Evolutionary conservation across 306 rosid species (phyloP), one percentile per base, ranked within the genome.

Genomic region (Luffa aegyptiaca): DNA sequence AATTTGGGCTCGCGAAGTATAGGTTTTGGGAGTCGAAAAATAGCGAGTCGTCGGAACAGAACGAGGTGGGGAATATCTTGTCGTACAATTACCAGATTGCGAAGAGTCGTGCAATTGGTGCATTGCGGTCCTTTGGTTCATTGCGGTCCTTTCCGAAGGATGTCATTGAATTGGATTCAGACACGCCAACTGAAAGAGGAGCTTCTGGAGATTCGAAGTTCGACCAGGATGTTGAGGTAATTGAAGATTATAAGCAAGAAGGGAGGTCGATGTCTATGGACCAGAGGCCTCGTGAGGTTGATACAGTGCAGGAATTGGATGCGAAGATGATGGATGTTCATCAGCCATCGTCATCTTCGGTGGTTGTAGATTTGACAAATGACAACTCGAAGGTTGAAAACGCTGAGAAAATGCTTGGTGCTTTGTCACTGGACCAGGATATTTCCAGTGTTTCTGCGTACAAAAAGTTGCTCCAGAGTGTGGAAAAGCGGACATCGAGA

Each of bases 381-480:
- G 57, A 44, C 13, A 13, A 52, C 82, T 66, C 83, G 85, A 90
- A 87, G 80, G 83, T 84, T 76, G 90, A 82, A 37, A 80, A 69
- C 74, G 82, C 89, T 0, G 88, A 83, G 77, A 81, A 84, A 80
- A 75, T 39, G 83, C 52, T 78, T 76, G 87, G 77, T 45, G 65
- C 82, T 74, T 81, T 90, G 78, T 77, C 88, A 18, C 73, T 88
- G 18, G 69, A 71, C 39, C 78, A 5, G 0, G 89, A 83, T 37
- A 4, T 85, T 35, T 42, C 78, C 2, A 69, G 82, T 36, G 82
- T 87, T 80, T 75, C 77, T 20, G 90, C 53, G 16, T 96, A 93
- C 83, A 93, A 85, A 84, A 89, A 86, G 91, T 77, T 96, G 92
- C 89, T 96, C 26, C 86, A 84, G 61, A 58, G 11, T 36, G 84